Evolutionary conservation across 192 early-diverging fungal species (phyloP).

Genomic region (Rhizophagus prolifer): DNA sequence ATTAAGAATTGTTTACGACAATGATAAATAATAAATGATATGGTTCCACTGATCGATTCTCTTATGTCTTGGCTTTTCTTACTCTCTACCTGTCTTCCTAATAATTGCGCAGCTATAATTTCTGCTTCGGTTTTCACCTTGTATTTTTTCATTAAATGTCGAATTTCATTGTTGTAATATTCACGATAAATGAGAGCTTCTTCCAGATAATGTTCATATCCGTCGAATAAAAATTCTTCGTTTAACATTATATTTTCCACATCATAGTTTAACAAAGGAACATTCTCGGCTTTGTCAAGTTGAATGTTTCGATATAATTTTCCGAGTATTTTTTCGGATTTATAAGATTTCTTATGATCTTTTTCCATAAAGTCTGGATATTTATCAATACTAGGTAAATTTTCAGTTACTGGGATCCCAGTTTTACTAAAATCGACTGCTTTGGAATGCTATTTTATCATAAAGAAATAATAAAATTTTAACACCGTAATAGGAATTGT

Average conservation of each 20-base stretch:
- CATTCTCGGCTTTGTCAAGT: not conserved
- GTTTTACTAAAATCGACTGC: constrained; percentile 26
- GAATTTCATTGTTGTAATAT: not conserved
- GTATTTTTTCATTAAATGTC: constrained; percentile 16
- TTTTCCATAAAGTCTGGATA: constrained; percentile 32
- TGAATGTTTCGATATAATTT: constrained; percentile 3
- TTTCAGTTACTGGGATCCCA: constrained; percentile 5
- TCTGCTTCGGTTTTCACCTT: constrained; percentile 18
- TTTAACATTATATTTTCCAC: not conserved
- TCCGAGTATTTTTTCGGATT: constrained; percentile 9
- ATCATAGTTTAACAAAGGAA: not conserved
- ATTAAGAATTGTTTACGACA: not conserved
- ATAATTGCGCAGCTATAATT: not conserved
- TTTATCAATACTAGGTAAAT: not conserved
- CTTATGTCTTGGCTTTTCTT: constrained; percentile 10
- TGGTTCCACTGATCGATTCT: not conserved
- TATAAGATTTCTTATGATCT: not conserved
- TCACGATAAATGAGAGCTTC: not conserved
- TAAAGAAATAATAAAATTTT: not conserved
- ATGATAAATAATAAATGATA: not conserved
- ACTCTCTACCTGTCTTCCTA: not conserved
- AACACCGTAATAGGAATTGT: not conserved
- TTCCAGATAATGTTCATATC: constrained; percentile 5
- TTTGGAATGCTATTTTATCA: not conserved
- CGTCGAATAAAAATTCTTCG: not conserved